These are phyloP conservation scores for Scleroderma citrinum DNA, from an alignment of 768 basidiomycete species.

Conservation along the genomic window DNA sequence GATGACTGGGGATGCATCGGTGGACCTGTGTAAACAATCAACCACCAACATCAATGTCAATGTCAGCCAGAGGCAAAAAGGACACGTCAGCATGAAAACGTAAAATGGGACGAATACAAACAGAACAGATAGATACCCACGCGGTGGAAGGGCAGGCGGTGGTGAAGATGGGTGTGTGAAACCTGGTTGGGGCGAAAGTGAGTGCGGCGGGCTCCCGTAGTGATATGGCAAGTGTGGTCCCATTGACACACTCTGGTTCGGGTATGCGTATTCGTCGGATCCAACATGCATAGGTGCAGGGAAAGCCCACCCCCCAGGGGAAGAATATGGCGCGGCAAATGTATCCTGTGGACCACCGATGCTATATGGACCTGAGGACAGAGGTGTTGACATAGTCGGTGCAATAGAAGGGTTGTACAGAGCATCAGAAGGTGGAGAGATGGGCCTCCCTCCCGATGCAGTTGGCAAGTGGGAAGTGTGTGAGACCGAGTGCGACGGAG, in stretches of 20 bases:
- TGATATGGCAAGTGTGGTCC: not conserved
- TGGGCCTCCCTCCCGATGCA: not conserved
- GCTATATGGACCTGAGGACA: not conserved
- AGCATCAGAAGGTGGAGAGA: not conserved
- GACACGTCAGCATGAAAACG: not conserved
- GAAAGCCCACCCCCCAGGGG: not conserved
- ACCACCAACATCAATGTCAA: too few relatives aligned
- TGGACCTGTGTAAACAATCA: conserved; percentile 2
- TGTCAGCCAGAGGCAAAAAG: too few relatives aligned
- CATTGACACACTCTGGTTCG: not conserved
- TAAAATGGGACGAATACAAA: not conserved
- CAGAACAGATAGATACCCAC: conserved; percentile 27
- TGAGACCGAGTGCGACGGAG: not conserved
- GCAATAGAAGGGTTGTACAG: not conserved
- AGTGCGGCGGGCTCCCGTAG: not conserved
- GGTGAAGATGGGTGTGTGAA: conserved; percentile 10
- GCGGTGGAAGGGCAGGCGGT: conserved; percentile 30
- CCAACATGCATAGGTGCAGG: not conserved
- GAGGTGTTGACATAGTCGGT: not conserved
- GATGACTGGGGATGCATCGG: conserved; percentile 6
- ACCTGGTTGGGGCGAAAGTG: not conserved
- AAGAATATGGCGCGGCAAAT: not conserved
- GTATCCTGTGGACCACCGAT: not conserved
- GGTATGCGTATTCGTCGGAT: not conserved
- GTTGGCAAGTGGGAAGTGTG: too few relatives aligned